A percentile compares a stretch with the other conserved stretches of the same genome.
phyloP scores from a whole-genome alignment of 192 early-diverging fungal species.

The Coemansia sp. region DNA sequence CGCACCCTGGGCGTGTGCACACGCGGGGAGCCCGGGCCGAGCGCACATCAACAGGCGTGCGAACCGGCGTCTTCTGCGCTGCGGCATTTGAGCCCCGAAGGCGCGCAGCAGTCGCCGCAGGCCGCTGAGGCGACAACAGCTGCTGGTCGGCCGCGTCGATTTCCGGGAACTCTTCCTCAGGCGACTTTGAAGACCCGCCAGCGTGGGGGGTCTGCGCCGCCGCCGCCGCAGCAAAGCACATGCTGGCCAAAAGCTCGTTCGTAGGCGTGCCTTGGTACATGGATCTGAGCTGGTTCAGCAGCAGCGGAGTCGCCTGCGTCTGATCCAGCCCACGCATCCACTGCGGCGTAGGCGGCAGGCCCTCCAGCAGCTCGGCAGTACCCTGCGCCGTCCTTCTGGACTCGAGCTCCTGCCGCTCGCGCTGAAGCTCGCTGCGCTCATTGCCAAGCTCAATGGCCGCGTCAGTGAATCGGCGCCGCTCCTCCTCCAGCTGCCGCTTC shows the following conservation, averaged over 20 bases:
- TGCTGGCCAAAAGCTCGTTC: constrained; percentile 40
- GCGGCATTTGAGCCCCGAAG: background rate
- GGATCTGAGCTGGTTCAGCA: constrained; percentile 37
- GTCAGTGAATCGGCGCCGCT: constrained; percentile 70
- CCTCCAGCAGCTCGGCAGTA: constrained; percentile 30
- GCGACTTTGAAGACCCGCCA: background rate
- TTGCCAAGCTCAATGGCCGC: constrained; percentile 72
- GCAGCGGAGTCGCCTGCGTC: constrained; percentile 37
- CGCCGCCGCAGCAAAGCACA: constrained; percentile 19
- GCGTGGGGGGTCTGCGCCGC: background rate
- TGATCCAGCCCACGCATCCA: constrained; percentile 50
- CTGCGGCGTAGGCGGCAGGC: constrained; percentile 51
- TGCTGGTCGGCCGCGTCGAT: background rate
- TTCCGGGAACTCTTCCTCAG: constrained; percentile 34
- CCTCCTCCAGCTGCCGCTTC: constrained; percentile 62
- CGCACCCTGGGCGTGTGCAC: constrained; percentile 56
- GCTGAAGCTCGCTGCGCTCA: constrained; percentile 62
- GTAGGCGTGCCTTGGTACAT: constrained; percentile 42
- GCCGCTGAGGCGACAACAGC: background rate
- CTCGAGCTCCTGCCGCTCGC: constrained; percentile 44
- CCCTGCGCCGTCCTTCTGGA: background rate
- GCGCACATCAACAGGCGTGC: constrained; percentile 52
- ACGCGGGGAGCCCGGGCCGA: constrained; percentile 33
- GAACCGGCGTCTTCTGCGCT: constrained; percentile 1
- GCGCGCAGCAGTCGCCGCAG: background rate